phyloP scores from a whole-genome alignment of 441 rosid species.

The Francoa sonchifolia region DNA sequence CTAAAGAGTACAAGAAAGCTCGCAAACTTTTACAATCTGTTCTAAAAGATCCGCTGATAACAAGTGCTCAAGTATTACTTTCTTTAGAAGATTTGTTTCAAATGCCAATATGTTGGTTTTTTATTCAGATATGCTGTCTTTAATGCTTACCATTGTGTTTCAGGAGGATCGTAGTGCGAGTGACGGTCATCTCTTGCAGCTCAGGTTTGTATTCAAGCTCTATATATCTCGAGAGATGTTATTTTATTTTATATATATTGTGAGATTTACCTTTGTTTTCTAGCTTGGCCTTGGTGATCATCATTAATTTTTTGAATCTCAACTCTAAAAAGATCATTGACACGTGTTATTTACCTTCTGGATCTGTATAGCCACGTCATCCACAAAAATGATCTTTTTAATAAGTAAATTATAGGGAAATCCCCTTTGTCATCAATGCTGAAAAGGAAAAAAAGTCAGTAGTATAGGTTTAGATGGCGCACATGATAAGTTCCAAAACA shows the following conservation, averaged over 20 bases:
- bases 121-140: conserved; percentile 3
- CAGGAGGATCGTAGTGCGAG: conserved; percentile 59
- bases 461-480: no score
- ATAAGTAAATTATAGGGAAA: no score
- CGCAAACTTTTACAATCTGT: conserved; percentile 67
- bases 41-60: conserved; percentile 71
- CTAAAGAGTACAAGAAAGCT: conserved; percentile 77
- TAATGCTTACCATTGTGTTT: conserved; percentile 6
- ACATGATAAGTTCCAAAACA: no score
- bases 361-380: background rate
- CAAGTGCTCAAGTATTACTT: conserved; percentile 49
- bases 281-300: no score
- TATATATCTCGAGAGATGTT: no score
- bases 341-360: background rate
- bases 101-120: background rate
- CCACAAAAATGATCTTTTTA: no score
- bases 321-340: background rate
- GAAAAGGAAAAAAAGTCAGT: background rate
- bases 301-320: background rate
- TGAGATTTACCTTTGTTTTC: no score
- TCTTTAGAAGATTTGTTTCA: background rate
- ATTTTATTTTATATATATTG: background rate
- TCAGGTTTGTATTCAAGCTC: conserved; percentile 37
- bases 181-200: conserved; percentile 78
- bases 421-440: background rate